Conservation (phyloP, 352 stramenopile genomes). For the Phytopythium montanum region DNA sequence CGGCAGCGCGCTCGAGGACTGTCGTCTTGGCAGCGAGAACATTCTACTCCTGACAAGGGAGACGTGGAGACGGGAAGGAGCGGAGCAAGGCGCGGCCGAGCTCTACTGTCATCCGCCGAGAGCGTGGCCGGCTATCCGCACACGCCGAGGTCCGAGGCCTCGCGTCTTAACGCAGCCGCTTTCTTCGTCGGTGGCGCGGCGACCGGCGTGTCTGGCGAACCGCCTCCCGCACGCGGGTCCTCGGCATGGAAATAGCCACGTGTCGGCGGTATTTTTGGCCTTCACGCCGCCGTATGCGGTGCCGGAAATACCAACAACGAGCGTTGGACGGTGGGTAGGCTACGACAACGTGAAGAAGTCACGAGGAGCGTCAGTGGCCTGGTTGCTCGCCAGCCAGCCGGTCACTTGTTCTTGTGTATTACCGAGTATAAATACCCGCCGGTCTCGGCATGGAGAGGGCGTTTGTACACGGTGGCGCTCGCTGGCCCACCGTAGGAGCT, state of each 20-base stretch:
- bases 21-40: constrained; percentile 39
- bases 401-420: constrained; percentile 1
- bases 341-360: too few relatives aligned
- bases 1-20: constrained; percentile 36
- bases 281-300: background rate
- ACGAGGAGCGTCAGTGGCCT: background rate
- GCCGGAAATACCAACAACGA: background rate
- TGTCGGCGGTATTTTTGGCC: background rate
- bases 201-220: background rate
- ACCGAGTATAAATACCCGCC: constrained; percentile 3
- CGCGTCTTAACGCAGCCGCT: background rate
- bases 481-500: background rate
- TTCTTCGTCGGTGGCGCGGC: background rate
- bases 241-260: background rate
- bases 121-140: background rate
- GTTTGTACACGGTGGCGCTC: background rate
- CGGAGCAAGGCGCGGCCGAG: background rate
- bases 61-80: background rate
- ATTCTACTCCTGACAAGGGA: constrained; percentile 9
- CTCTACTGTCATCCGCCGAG: constrained; percentile 4
- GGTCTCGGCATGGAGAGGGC: background rate
- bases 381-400: background rate
- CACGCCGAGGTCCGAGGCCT: background rate
- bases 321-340: background rate
- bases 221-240: background rate